phyloP scores from a whole-genome alignment of 2,329 filamentous ascomycete genomes.

The Epichloe amarillans region DNA sequence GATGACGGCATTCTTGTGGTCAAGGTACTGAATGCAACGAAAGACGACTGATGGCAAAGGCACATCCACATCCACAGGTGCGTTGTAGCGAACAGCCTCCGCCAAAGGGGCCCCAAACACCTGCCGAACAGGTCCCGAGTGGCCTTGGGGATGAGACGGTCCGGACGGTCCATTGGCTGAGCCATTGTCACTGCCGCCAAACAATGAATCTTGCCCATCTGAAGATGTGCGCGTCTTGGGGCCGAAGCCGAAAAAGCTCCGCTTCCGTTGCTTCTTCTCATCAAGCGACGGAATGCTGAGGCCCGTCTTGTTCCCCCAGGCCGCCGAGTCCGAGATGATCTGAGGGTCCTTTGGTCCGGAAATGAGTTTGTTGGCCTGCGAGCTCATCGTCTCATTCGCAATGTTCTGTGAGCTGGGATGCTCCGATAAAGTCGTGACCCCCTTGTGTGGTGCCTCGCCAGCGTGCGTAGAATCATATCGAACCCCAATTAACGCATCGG shows the following conservation, averaged over 20 bases:
- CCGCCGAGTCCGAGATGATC: constrained; percentile 67
- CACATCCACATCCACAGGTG: constrained; percentile 57
- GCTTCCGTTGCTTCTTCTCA: constrained; percentile 72
- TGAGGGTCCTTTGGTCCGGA: constrained; percentile 76
- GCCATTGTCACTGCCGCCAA: constrained; percentile 33
- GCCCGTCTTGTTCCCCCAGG: constrained; percentile 70
- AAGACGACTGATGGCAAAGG: constrained; percentile 87
- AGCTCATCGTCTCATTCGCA: constrained; percentile 21
- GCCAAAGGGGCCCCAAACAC: constrained; percentile 77
- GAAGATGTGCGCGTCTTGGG: constrained; percentile 45
- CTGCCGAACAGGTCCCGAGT: constrained; percentile 45
- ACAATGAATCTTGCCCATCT: constrained; percentile 44
- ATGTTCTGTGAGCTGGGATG: constrained; percentile 20
- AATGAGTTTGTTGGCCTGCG: constrained; percentile 42
- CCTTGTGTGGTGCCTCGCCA: constrained; percentile 36
- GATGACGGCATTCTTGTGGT: constrained; percentile 61
- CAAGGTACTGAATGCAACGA: constrained; percentile 86
- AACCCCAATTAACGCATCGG: constrained; percentile 40
- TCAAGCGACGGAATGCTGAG: constrained; percentile 39
- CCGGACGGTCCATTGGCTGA: constrained; percentile 24
- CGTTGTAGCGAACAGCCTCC: constrained; percentile 74
- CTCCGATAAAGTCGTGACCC: constrained; percentile 21
- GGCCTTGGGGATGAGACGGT: constrained; percentile 23
- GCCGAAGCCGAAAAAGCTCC: constrained; percentile 60
- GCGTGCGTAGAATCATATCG: constrained; percentile 44